phyloP scores from a whole-genome alignment of 257 asterid genomes.

The Scutellaria baicalensis region DNA sequence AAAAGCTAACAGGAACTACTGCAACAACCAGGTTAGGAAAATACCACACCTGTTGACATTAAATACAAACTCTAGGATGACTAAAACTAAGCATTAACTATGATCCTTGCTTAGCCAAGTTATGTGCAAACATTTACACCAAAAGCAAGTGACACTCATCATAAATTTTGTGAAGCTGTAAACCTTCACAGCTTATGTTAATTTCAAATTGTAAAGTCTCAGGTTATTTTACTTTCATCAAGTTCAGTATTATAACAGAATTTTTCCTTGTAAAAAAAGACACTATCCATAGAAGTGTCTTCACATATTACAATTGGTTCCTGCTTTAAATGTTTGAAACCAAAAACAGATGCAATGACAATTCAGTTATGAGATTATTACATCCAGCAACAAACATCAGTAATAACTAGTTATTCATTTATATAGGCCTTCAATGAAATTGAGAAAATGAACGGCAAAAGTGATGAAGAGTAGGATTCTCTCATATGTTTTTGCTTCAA shows the following conservation, averaged over 20 bases:
- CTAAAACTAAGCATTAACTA: background rate
- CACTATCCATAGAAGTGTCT: background rate
- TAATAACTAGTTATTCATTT: background rate
- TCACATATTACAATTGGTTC: background rate
- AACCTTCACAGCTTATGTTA: background rate
- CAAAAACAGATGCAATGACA: background rate
- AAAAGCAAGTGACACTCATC: background rate
- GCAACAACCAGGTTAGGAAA: background rate
- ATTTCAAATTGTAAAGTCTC: background rate
- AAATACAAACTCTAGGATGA: background rate
- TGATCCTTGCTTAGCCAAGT: background rate
- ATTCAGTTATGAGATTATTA: background rate
- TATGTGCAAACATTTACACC: background rate
- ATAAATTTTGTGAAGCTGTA: background rate
- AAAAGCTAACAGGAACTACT: background rate
- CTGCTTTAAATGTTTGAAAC: background rate
- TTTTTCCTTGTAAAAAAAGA: background rate
- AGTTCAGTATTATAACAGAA: background rate
- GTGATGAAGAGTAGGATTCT: background rate
- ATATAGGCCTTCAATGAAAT: background rate
- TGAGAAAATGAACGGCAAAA: background rate
- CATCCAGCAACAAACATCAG: background rate
- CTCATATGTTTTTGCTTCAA: background rate
- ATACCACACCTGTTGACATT: background rate
- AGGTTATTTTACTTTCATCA: background rate